A percentile compares a stretch with the other conserved stretches of the same genome.
These are phyloP conservation scores for Erigeron philadelphicus DNA, from an alignment of 140 eudicot genomes.

Conservation along the genomic window DNA sequence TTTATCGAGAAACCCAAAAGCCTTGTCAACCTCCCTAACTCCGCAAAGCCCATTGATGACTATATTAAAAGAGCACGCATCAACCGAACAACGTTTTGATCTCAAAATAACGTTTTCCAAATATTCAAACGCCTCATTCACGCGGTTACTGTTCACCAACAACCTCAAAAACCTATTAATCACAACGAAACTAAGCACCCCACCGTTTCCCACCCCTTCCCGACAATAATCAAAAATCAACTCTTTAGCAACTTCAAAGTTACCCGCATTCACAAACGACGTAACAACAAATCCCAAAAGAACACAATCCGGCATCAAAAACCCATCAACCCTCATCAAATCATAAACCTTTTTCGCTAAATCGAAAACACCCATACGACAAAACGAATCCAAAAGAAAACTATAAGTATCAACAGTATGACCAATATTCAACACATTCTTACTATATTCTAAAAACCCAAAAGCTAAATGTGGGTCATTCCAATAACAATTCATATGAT, in stretches of 20 bases:
- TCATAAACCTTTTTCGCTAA: constrained; percentile 46
- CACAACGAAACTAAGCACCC: constrained; percentile 36
- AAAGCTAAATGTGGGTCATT: constrained; percentile 55
- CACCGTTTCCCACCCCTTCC: constrained; percentile 26
- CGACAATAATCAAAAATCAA: constrained; percentile 45
- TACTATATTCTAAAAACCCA: constrained; percentile 49
- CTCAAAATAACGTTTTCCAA: constrained; percentile 47
- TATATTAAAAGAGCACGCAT: constrained; percentile 61
- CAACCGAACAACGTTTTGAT: constrained; percentile 39
- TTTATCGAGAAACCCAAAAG: constrained; percentile 40
- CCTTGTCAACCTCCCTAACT: constrained; percentile 47
- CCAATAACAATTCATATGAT: constrained; percentile 30
- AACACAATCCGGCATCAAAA: constrained; percentile 29
- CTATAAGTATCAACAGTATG: constrained; percentile 51
- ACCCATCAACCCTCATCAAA: constrained; percentile 59
- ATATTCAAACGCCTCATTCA: constrained; percentile 62
- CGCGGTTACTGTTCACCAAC: constrained; percentile 44
- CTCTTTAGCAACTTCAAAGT: constrained; percentile 46
- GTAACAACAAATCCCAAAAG: constrained; percentile 41
- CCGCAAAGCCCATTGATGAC: constrained; percentile 65
- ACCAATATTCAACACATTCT: constrained; percentile 46
- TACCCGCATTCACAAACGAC: constrained; percentile 50
- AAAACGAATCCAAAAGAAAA: constrained; percentile 50
- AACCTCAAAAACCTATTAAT: constrained; percentile 56
- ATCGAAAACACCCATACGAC: constrained; percentile 57